A percentile compares a stretch with the other conserved stretches of the same genome.
phyloP scores from a whole-genome alignment of 495 filamentous ascomycete genomes.

The Neurospora cerealis region DNA sequence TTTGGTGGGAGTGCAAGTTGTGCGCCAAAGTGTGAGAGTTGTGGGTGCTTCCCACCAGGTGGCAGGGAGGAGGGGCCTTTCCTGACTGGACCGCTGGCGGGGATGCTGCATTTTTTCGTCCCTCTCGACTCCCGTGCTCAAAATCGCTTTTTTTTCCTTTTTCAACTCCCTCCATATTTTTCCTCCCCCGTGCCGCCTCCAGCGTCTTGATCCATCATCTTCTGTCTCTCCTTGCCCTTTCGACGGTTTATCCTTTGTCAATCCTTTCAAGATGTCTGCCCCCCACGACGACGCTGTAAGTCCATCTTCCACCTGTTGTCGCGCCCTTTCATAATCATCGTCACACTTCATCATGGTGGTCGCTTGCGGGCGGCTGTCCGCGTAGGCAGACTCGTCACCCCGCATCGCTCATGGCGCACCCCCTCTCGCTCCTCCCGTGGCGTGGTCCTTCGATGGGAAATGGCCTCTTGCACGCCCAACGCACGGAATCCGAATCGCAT shows the following conservation, averaged over 20 bases:
- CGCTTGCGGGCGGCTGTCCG: constrained; percentile 3
- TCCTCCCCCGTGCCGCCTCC: neutral
- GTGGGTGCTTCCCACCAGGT: constrained; percentile 5
- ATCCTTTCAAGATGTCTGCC: constrained; percentile 36
- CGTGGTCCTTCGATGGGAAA: neutral
- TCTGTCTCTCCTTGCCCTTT: constrained; percentile 12
- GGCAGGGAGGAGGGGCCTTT: constrained; percentile 5
- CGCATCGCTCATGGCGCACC: constrained; percentile 19
- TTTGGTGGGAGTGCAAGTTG: neutral
- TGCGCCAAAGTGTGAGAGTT: neutral
- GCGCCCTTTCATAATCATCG: neutral
- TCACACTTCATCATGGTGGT: neutral
- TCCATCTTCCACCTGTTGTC: constrained; percentile 3
- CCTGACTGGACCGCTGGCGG: constrained; percentile 14
- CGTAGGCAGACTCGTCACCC: constrained; percentile 20
- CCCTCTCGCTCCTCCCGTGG: constrained; percentile 6
- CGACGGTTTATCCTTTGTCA: constrained; percentile 23
- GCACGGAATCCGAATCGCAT: neutral
- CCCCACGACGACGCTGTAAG: constrained; percentile 32
- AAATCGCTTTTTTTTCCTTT: constrained; percentile 7
- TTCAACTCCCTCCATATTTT: neutral
- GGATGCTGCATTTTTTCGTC: constrained; percentile 3
- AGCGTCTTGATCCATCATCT: constrained; percentile 17
- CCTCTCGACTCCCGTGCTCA: constrained; percentile 10
- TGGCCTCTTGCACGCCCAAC: neutral